A percentile compares a stretch with the other conserved stretches of the same genome.
phyloP scores from a whole-genome alignment of 2,329 filamentous ascomycete genomes.

The Penicillium sp. region DNA sequence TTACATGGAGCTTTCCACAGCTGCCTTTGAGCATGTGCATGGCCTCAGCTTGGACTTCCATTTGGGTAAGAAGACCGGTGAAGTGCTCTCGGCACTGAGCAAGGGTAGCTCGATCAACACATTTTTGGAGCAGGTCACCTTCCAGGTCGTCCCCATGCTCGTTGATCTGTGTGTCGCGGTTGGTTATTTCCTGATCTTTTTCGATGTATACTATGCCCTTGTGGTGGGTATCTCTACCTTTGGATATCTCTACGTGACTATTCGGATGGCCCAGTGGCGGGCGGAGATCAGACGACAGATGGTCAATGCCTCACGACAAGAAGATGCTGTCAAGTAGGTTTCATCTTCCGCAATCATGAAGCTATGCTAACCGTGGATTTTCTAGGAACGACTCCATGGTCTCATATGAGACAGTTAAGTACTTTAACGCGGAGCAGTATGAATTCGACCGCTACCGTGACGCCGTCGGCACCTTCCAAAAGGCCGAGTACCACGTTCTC shows the following conservation, averaged over 20 bases:
- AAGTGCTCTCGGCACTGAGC: conserved; percentile 91
- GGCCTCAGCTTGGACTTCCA: conserved; percentile 94
- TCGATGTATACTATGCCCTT: conserved; percentile 86
- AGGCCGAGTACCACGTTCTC: conserved; percentile 72
- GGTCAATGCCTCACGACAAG: conserved; percentile 91
- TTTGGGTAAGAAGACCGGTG: conserved; percentile 91
- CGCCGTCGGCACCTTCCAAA: conserved; percentile 70
- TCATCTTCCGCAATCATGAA: background rate
- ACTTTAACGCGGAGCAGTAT: conserved; percentile 81
- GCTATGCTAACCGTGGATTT: conserved; percentile 1
- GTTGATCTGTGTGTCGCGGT: conserved; percentile 86
- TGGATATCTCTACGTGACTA: conserved; percentile 93
- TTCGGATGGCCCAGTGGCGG: conserved; percentile 91
- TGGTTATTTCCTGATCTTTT: conserved; percentile 72
- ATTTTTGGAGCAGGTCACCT: conserved; percentile 94
- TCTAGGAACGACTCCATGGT: conserved; percentile 88
- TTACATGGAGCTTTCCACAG: conserved; percentile 88
- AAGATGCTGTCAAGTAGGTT: conserved; percentile 85
- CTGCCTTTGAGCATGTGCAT: conserved; percentile 96
- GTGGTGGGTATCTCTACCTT: conserved; percentile 90
- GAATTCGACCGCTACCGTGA: conserved; percentile 72
- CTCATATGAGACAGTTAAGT: conserved; percentile 95
- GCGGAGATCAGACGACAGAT: conserved; percentile 88
- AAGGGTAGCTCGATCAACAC: conserved; percentile 96
- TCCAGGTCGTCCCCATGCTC: conserved; percentile 92